Evolutionary conservation across 306 rosid genomes (phyloP), one percentile per base, ranked within the genome.

Genomic region (Prunus salicina): DNA sequence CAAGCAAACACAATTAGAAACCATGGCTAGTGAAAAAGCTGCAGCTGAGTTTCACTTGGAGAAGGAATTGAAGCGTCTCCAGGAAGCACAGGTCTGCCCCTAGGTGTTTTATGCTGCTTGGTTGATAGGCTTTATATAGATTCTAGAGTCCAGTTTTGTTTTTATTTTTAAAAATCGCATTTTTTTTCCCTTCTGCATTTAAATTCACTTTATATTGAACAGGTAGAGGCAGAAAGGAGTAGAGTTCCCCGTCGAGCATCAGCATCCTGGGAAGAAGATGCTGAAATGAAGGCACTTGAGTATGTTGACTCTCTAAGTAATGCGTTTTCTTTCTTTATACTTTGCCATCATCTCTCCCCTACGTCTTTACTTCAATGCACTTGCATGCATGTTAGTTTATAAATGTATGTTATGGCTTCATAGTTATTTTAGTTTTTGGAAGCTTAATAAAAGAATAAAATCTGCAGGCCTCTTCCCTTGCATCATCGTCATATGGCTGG

Each of bases 1-100:
- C 92, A 95, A 95, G 87, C 99, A 95, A 92, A 95, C 99, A 71
- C 99, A 90, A 76, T 81, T 95, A 82, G 99, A 95, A 87, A 88
- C 97, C 83, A 87, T 92, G 97, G 93, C 85, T 76, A 95, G 97
- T 78, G 97, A 95, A 86, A 95, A 95, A 74, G 93, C 99, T 62
- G 99, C 99, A 2, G 81, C 97, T 32, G 97, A 92, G 81, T 92
- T 95, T 80, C 99, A 95, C 82, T 74, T 90, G 84, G 97, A 95
- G 85, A 95, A 95, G 92, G 99, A 95, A 88, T 80, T 89, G 76
- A 95, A 86, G 82, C 97, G 93, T 49, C 87, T 81, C 81, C 92
- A 89, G 74, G 99, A 95, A 80, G 89, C 89, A 72, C 97, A 89
- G 96, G 98, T 90, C 82, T 75, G 87, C 19, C 55, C 11, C 45